phyloP scores from a whole-genome alignment of 257 asterid genomes.

The Eucommia ulmoides region DNA sequence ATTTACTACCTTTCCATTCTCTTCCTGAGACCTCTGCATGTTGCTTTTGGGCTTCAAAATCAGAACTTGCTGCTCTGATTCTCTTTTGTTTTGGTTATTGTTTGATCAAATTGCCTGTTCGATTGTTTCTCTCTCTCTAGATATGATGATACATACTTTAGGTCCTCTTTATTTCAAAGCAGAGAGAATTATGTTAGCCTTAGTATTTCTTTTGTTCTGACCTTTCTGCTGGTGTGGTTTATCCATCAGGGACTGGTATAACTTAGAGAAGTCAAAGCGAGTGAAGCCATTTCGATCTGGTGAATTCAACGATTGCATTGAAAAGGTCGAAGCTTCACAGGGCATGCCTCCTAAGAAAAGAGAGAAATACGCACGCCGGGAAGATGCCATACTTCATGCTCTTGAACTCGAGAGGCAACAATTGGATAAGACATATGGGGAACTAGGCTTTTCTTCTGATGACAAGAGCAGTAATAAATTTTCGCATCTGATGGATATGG shows the following conservation, averaged over 20 bases:
- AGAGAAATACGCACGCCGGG: constrained; percentile 97
- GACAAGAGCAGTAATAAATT: too few relatives aligned
- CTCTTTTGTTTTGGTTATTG: background rate
- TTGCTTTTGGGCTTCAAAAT: background rate
- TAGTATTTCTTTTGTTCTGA: constrained; percentile 6
- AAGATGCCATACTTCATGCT: constrained; percentile 98
- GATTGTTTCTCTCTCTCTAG: background rate
- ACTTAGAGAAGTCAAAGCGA: constrained; percentile 94
- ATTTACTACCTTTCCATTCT: too few relatives aligned
- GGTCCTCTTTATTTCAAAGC: background rate
- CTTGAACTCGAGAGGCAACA: constrained; percentile 81
- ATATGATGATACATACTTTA: background rate
- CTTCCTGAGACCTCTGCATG: too few relatives aligned
- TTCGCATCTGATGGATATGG: too few relatives aligned
- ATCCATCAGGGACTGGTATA: constrained; percentile 85
- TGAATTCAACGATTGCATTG: constrained; percentile 88
- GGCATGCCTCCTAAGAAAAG: constrained; percentile 97
- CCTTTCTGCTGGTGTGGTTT: constrained; percentile 10
- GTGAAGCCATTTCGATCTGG: constrained; percentile 97
- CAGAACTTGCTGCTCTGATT: background rate
- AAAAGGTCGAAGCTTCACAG: constrained; percentile 89
- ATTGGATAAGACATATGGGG: constrained; percentile 61
- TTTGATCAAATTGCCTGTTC: background rate
- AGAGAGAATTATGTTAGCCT: constrained; percentile 4
- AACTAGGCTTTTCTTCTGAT: too few relatives aligned